phyloP scores from a whole-genome alignment of 441 rosid species.

The Macaranga tanarius region DNA sequence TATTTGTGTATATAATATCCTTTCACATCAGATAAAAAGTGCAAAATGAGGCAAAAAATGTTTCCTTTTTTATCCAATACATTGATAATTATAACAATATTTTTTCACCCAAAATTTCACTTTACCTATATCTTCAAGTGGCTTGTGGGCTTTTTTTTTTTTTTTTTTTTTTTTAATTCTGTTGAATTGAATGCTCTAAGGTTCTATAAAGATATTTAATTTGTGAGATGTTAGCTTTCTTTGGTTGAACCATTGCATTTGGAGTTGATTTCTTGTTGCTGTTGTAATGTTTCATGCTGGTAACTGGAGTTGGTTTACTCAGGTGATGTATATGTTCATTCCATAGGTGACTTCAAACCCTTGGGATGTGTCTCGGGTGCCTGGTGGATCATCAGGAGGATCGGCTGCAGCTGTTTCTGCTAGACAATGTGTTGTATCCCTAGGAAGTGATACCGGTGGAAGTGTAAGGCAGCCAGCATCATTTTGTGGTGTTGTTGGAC shows the following conservation, averaged over 20 bases:
- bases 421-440: conserved; percentile 79
- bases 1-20: background rate
- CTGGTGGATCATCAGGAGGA: conserved; percentile 95
- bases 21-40: too few relatives aligned
- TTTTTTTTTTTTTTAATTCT: too few relatives aligned
- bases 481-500: conserved; percentile 90
- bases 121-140: too few relatives aligned
- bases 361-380: conserved; percentile 86
- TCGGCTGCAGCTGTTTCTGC: conserved; percentile 96
- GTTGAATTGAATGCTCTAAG: background rate
- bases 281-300: conserved; percentile 14
- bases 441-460: conserved; percentile 98
- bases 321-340: conserved; percentile 41
- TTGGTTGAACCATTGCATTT: background rate
- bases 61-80: background rate
- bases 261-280: conserved; percentile 8
- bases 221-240: background rate
- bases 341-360: conserved; percentile 84
- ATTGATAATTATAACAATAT: background rate
- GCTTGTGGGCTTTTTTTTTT: background rate
- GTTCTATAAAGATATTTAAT: background rate
- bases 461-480: conserved; percentile 98
- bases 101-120: background rate
- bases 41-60: too few relatives aligned
- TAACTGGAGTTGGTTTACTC: conserved; percentile 41